These are phyloP conservation scores for Alloteropsis semialata DNA, from an alignment of 176 grass and related monocot species.

Conservation along the genomic window DNA sequence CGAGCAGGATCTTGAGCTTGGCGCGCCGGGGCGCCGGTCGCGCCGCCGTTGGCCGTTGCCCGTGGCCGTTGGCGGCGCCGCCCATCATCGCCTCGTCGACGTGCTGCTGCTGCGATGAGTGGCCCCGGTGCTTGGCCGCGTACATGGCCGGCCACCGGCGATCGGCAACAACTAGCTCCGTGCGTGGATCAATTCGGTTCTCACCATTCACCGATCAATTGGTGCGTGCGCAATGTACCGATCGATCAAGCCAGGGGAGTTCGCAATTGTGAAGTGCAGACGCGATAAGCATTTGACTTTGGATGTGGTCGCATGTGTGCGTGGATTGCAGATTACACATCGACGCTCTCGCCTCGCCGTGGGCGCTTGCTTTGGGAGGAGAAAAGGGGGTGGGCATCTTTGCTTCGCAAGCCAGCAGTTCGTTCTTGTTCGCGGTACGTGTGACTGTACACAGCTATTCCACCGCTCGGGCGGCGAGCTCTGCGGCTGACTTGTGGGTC, in stretches of 20 bases:
- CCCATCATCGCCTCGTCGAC: constrained; percentile 6
- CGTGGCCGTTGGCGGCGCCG: not conserved
- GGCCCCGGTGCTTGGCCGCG: constrained; percentile 34
- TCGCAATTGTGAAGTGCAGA: not conserved
- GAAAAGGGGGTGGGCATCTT: constrained; percentile 13
- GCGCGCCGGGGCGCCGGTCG: constrained; percentile 22
- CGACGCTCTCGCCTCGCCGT: not conserved
- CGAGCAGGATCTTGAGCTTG: constrained; percentile 59
- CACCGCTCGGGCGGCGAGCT: not conserved
- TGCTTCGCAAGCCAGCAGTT: not conserved
- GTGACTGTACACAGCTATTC: too few relatives aligned
- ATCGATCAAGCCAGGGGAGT: not conserved
- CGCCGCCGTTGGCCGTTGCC: not conserved
- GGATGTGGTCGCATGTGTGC: not conserved
- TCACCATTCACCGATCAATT: not conserved
- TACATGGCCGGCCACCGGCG: constrained; percentile 11
- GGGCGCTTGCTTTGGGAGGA: constrained; percentile 26
- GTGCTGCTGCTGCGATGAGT: not conserved
- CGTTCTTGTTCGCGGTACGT: not conserved
- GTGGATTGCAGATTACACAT: constrained; percentile 25
- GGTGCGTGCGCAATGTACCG: not conserved
- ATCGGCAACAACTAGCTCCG: not conserved
- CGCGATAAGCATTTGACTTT: constrained; percentile 16
- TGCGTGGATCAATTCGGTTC: not conserved
- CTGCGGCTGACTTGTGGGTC: not conserved